Evolutionary conservation across 345 rosid genomes (phyloP).

Genomic region (Gossypium stocksii): DNA sequence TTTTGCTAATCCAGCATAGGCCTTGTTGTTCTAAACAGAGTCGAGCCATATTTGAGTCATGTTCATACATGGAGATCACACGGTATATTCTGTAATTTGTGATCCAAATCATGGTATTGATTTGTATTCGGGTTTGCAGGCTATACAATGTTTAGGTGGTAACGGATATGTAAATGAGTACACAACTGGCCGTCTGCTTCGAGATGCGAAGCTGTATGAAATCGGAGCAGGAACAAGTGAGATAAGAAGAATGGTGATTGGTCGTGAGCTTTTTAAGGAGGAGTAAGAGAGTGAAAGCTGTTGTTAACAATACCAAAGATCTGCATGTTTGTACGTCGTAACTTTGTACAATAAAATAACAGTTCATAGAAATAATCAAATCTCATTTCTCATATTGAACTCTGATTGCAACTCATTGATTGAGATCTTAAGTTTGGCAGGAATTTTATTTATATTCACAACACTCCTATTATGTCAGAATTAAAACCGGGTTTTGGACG

Average conservation of each 20-base stretch:
- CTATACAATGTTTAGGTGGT: constrained; percentile 94
- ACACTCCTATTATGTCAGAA: too few relatives aligned
- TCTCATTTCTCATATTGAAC: background rate
- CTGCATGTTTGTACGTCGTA: background rate
- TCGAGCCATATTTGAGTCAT: background rate
- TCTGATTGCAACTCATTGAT: too few relatives aligned
- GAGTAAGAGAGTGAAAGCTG: constrained; percentile 22
- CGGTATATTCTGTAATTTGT: background rate
- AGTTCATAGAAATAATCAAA: background rate
- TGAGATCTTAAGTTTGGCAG: too few relatives aligned
- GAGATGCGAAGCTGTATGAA: constrained; percentile 92
- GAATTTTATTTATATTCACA: too few relatives aligned
- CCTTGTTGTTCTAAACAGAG: background rate
- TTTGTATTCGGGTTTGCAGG: constrained; percentile 42
- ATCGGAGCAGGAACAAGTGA: constrained; percentile 98
- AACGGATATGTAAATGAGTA: constrained; percentile 93
- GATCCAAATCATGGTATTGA: background rate
- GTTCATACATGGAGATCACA: background rate
- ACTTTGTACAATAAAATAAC: background rate
- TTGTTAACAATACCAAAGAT: background rate
- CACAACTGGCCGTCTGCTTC: constrained; percentile 78
- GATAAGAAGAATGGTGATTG: constrained; percentile 86
- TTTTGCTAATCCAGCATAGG: background rate
- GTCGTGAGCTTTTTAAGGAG: constrained; percentile 80
- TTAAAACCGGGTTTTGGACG: too few relatives aligned